phyloP scores from a whole-genome alignment of 176 grass and related monocot species.

The Triticum timopheevii region DNA sequence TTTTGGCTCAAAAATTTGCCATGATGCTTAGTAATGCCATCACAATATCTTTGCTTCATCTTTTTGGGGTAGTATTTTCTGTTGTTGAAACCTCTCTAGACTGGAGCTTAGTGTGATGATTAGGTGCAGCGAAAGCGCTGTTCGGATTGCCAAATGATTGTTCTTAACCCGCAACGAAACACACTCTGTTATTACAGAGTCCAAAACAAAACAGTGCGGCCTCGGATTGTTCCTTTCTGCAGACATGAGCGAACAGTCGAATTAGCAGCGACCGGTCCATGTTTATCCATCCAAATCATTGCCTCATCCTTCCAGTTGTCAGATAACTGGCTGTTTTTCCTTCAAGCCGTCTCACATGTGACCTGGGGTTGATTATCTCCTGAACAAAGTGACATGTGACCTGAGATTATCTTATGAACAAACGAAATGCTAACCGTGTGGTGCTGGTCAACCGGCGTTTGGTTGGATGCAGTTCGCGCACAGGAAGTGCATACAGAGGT shows the following conservation, averaged over 20 bases:
- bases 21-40: background rate
- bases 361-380: background rate
- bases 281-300: constrained; percentile 13
- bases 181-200: background rate
- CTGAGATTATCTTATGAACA: background rate
- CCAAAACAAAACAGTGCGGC: background rate
- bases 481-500: constrained; percentile 97
- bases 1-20: background rate
- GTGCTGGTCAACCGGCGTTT: constrained; percentile 17
- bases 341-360: background rate
- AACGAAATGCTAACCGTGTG: constrained; percentile 20
- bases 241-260: background rate
- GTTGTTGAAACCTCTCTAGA: background rate
- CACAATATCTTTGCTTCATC: background rate
- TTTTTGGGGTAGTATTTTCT: background rate
- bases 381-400: background rate
- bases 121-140: background rate
- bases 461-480: constrained; percentile 75
- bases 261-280: background rate
- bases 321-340: background rate
- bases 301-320: background rate
- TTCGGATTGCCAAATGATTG: background rate
- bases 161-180: background rate
- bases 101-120: background rate
- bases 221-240: background rate